phyloP scores from a whole-genome alignment of 306 rosid genomes.

The Glycine latifolia region DNA sequence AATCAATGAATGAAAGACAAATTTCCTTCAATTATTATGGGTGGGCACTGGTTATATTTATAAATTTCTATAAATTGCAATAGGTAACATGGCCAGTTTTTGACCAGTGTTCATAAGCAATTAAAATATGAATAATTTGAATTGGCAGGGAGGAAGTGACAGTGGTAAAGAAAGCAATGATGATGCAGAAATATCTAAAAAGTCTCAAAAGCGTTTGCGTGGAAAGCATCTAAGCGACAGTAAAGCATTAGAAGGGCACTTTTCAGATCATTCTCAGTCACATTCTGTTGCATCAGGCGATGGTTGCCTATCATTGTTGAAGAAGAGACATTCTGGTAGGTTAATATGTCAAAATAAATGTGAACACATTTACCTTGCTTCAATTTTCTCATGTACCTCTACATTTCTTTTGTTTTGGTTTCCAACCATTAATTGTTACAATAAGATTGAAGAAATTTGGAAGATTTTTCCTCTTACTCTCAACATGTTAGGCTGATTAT shows the following conservation, averaged over 20 bases:
- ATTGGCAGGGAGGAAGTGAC: constrained; percentile 88
- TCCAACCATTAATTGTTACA: constrained; percentile 38
- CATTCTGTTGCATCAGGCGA: constrained; percentile 69
- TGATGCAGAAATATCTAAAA: constrained; percentile 61
- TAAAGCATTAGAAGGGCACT: constrained; percentile 64
- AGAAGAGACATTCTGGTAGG: constrained; percentile 85
- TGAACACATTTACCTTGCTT: constrained; percentile 35
- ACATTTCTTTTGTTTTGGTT: constrained; percentile 8
- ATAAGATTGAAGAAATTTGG: constrained; percentile 34
- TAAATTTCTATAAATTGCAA: constrained; percentile 25
- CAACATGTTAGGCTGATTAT: neutral
- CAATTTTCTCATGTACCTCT: constrained; percentile 38
- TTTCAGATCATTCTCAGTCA: constrained; percentile 70
- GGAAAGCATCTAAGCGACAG: constrained; percentile 58
- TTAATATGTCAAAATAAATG: constrained; percentile 33
- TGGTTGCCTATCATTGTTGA: constrained; percentile 85
- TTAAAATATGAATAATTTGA: constrained; percentile 48
- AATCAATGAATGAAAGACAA: constrained; percentile 31
- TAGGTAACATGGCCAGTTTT: constrained; percentile 22
- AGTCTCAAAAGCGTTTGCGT: constrained; percentile 66
- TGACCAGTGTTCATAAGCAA: constrained; percentile 31
- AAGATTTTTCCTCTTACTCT: constrained; percentile 18
- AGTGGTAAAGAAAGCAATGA: constrained; percentile 82
- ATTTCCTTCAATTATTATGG: constrained; percentile 15
- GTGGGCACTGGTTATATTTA: constrained; percentile 8